Evolutionary conservation across 1,139 yeast genomes (phyloP), one percentile per base, ranked within the genome.

Genomic region (Yamadazyma jaroonii): DNA sequence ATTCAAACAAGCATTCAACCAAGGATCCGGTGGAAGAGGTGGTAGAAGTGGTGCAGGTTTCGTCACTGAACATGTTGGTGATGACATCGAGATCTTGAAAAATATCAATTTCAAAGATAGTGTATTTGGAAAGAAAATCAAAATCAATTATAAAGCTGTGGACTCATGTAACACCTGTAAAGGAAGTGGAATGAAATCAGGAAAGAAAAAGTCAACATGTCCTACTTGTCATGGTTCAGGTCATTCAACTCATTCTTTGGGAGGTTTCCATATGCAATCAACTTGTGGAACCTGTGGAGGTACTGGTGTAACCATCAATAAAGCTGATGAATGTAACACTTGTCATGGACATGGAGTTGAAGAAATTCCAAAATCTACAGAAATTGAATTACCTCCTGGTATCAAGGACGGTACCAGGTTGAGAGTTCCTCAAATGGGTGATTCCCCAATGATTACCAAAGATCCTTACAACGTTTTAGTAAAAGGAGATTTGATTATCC

Each of bases 191-290:
- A 63, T 92, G 62, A 87, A 90, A 58, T 56, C 71, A 6, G 94
- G 94, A 15, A 82, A 81, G 45, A 74, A 79, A 58, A 85, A 87
- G 58, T 67, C 80, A 13, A 86, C 95, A 0, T 92, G 98, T 71
- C 69, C 79, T 2, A 67, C 87, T 3, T 92, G 99, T 69, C 90
- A 89, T 41, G 99, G 99, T 41, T 77, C 96, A 0, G 99, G 99
- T 7, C 84, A 90, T 33, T 79, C 85, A 17, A 85, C 90, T 15
- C 97, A 90, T 54, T 70, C 79, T 40, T 75, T 89, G 59, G 97
- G 96, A 8, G 97, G 97, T 0, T 94, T 92, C 77, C 97, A 90
- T 53, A 89, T 94, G 96, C 82, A 96, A 2, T 82, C 96, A 3
- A 88, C 97, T 10, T 92, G 99, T 73, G 74, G 75, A 37, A 68